Percentiles rank a stretch among this genome's conserved stretches.
phyloP scores from a whole-genome alignment of 768 basidiomycete genomes.

The Tulasnella sp. region DNA sequence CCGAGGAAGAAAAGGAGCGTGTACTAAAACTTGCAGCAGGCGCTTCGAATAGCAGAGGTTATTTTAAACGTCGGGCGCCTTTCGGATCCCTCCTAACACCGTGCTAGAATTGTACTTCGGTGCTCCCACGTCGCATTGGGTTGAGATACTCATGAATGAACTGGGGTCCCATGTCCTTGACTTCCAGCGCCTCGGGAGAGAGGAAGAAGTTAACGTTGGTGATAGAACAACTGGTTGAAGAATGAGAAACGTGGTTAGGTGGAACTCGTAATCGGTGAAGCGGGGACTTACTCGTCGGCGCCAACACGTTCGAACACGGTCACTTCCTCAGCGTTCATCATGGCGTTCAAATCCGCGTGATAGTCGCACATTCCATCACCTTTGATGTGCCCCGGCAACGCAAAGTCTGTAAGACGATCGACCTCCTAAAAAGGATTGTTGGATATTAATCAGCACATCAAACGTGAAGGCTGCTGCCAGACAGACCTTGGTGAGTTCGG shows the following conservation, averaged over 20 bases:
- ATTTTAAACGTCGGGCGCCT: background rate
- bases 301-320: background rate
- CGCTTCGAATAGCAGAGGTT: background rate
- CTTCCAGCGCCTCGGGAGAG: background rate
- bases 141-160: background rate
- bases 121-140: background rate
- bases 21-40: background rate
- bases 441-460: background rate
- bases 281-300: background rate
- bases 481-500: background rate
- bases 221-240: background rate
- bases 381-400: background rate
- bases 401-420: background rate
- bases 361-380: too few relatives aligned
- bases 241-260: background rate
- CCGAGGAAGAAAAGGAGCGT: background rate
- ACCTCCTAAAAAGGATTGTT: background rate
- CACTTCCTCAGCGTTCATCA: background rate
- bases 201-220: background rate
- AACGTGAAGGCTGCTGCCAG: background rate
- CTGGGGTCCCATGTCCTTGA: background rate
- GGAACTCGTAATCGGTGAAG: background rate
- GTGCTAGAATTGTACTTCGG: background rate
- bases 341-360: background rate
- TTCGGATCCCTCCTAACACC: background rate